Base-by-base conservation (phyloP, 2,329 filamentous ascomycete species). In the Fusarium vanettenii region DNA sequence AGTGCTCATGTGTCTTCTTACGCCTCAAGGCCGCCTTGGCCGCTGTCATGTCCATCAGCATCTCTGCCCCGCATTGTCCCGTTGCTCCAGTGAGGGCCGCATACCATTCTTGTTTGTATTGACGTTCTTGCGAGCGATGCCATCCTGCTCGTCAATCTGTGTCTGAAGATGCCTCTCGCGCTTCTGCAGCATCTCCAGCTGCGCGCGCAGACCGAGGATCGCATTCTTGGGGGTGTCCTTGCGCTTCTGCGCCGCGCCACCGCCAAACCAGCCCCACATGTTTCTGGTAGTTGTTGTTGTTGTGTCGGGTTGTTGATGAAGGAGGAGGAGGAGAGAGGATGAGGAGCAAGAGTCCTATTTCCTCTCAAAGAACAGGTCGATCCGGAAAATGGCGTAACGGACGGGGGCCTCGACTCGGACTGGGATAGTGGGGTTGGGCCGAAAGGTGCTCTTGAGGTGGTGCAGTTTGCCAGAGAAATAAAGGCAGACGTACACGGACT, bases 171-270 rank as follows among this genome's bases (percentile, higher is more conserved):
- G 95, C 84, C 91, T 94, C 88, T 98, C 95, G 70, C 96, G 90
- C 89, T 99, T 99, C 86, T 97, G 95, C 81, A 99, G 89, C 95
- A 98, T 98, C 79, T 98, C 96, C 52, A 98, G 89, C 87, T 98
- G 96, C 80, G 93, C 90, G 78, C 97, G 92, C 81, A 99, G 87
- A 70, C 90, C 91, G 67, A 99, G 88, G 80, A 99, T 99, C 78
- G 97, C 97, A 87, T 98, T 97, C 90, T 99, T 99, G 67, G 97
- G 95, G 70, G 92, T 93, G 86, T 98, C 95, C 87, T 97, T 98
- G 86, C 92, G 92, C 89, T 95, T 94, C 86, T 95, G 92, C 78
- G 92, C 92, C 80, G 91, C 90, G 76, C 90, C 91, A 80, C 95
- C 95, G 85, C 96, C 95, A 83, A 98, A 98, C 95, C 95, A 98